A percentile compares a stretch with the other conserved stretches of the same genome.
Evolutionary conservation across 164 flowering plant species (phyloP).

Genomic region (Vitis labrusca): DNA sequence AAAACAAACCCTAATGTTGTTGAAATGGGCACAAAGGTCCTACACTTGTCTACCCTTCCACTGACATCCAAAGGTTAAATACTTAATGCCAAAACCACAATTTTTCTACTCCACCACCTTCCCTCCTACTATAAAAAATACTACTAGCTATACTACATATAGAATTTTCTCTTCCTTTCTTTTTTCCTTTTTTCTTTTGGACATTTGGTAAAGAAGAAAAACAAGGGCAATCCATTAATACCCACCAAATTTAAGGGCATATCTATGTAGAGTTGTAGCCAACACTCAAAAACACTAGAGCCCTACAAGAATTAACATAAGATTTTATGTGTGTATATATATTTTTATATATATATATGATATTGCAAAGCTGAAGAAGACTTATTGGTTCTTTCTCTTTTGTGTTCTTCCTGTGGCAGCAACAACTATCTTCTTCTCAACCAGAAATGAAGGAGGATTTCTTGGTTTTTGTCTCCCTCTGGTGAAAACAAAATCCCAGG

Average conservation of each 20-base stretch:
- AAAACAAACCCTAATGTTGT: no score
- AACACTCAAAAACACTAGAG: not conserved
- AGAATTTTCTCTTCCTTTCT: no score
- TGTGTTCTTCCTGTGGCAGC: constrained; percentile 15
- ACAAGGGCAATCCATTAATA: constrained; percentile 11
- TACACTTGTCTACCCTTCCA: no score
- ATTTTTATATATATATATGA: constrained; percentile 6
- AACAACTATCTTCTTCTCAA: constrained; percentile 12
- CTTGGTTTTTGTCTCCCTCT: constrained; percentile 39
- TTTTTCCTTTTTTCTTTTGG: no score
- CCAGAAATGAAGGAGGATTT: constrained; percentile 35
- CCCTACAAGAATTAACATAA: no score
- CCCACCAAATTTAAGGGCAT: constrained; percentile 17
- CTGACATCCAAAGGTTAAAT: no score
- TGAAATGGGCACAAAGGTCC: no score
- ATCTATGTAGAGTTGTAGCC: not conserved
- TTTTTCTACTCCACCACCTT: no score
- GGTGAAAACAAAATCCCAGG: constrained; percentile 22
- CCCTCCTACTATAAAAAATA: no score
- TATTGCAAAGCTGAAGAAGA: constrained; percentile 10
- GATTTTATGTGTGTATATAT: not conserved
- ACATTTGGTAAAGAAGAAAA: not conserved
- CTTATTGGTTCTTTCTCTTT: not conserved
- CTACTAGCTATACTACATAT: no score
- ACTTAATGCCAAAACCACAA: no score